Base-by-base conservation (phyloP, 1,284 basidiomycete species). In the Thelephora terrestris region DNA sequence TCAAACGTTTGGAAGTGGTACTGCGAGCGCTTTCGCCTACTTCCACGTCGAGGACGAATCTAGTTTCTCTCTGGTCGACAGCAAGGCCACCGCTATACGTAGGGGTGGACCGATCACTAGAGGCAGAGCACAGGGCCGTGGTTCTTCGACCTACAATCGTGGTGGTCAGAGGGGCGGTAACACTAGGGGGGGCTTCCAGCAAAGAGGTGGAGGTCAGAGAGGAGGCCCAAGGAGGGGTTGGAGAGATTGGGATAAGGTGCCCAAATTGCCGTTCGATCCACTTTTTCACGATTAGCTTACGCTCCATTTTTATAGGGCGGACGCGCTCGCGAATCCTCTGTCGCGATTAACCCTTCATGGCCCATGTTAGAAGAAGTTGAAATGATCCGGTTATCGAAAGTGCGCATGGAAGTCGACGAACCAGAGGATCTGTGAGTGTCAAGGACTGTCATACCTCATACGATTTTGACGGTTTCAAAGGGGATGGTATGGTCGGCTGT, bases 31-130 rank as follows among this genome's bases (percentile, higher is more conserved):
- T n/a, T 98, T 98, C 64, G 90, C 92, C 24, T 97, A 97, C 70
- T 94, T 95, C 73, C 94, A 98, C 69, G 93, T 90, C 55, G 95
- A 99, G 67, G 95, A 99, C 64, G 96, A 99, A 70, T 91, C 92
- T 24, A 91, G 85, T 50, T 99, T 99, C 79, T 95, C 91, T 40
- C 76, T 99, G 46, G 96, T 99, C 48, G 94, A 98, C 65, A 93
- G 84, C 66, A 90, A 87, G 65, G 60, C 80, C 45, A 70, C 76
- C 43, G 70, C 78, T 42, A 73, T 79, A 38, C 78, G 84, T 58
- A 73, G 82, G 50, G 81, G 84, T 39, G 73, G 76, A 47, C 68
- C 67, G 5, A 84, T 84, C 56, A 64, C 65, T 23, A 74, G 85
- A 48, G 85, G 84, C 27, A 71, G 85, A 50, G 71, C 70, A 43